Base-by-base conservation (phyloP, 805 yeast genomes). In the Candida taoyuanica region DNA sequence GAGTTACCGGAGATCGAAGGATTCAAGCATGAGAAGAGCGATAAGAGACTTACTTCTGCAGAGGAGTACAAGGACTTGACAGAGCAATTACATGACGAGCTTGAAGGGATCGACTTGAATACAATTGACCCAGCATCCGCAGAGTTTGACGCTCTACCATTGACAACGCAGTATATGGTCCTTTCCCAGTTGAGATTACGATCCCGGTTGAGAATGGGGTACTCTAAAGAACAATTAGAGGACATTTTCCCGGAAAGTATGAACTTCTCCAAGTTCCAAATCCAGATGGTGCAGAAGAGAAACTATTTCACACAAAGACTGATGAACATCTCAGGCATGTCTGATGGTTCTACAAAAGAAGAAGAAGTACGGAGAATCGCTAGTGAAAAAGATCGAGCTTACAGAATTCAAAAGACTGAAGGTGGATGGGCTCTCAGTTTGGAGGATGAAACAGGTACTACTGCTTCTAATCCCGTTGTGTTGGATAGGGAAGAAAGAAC, bases 191-290 rank as follows among this genome's bases (percentile, higher is more conserved):
- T 95, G 13, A 61, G 99, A 40, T 64, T 88, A 18, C 73, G 87
- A 44, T 89, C 97, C 0, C 66, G 99, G 41, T 71, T 93, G 56
- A 78, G 99, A 64, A 81, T 93, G 95, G 99, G 99, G 1, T 89
- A 85, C 55, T 70, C 91, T 0, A 85, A 88, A 40, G 88, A 85
- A n/a, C 97, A 93, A 53, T 66, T 93, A 25, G 85, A 85, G 47
- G 65, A 74, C 5, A 64, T 87, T 38, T 93, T 91, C 51, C 95
- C 96, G 0, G 71, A 85, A 52, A 77, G 89, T 37, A 71, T 85
- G 76, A 96, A 88, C 43, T 93, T 93, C 53, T 88, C 97, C 14
- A 81, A 74, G 50, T 93, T 93, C 59, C 99, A 93, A 59, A 85
- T 93, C 44, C 79, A 85, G 50, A 85, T 91, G 75, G 98, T 93